Conservation (phyloP, 2,329 filamentous ascomycete genomes). For the Aphanoascus verrucosus region DNA sequence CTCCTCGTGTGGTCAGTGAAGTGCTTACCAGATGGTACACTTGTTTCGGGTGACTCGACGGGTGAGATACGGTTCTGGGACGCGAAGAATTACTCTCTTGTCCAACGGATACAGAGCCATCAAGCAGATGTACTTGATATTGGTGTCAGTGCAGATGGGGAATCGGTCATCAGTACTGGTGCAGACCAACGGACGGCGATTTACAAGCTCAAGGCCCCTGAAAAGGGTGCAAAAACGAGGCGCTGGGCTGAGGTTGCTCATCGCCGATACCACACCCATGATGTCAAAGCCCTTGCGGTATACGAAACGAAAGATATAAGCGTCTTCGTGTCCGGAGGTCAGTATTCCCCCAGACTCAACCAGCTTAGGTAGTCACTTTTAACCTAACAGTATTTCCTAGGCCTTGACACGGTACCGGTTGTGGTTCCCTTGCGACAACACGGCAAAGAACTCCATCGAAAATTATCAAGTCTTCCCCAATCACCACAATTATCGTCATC, state of each 20-base stretch:
- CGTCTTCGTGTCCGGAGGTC: conserved; percentile 83
- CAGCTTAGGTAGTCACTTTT: background rate
- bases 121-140: conserved; percentile 83
- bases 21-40: conserved; percentile 73
- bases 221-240: conserved; percentile 43
- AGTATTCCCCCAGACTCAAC: conserved; percentile 19
- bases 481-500: conserved; percentile 62
- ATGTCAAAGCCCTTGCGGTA: conserved; percentile 86
- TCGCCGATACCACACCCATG: conserved; percentile 77
- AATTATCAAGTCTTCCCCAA: conserved; percentile 75
- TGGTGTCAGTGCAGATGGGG: conserved; percentile 69
- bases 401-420: conserved; percentile 73
- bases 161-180: conserved; percentile 74
- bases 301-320: conserved; percentile 78
- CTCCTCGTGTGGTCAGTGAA: conserved; percentile 91
- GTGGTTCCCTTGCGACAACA: conserved; percentile 69
- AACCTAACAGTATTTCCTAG: conserved; percentile 36
- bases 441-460: conserved; percentile 68
- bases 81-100: conserved; percentile 78
- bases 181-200: conserved; percentile 82
- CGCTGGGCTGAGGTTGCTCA: conserved; percentile 83
- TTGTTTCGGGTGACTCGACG: conserved; percentile 89
- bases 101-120: conserved; percentile 76
- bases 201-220: conserved; percentile 52
- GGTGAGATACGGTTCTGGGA: conserved; percentile 92